Percentiles rank a stretch among this genome's conserved stretches.
Evolutionary conservation across 2,329 filamentous ascomycete genomes (phyloP).

Genomic region (Alternaria infectoria): DNA sequence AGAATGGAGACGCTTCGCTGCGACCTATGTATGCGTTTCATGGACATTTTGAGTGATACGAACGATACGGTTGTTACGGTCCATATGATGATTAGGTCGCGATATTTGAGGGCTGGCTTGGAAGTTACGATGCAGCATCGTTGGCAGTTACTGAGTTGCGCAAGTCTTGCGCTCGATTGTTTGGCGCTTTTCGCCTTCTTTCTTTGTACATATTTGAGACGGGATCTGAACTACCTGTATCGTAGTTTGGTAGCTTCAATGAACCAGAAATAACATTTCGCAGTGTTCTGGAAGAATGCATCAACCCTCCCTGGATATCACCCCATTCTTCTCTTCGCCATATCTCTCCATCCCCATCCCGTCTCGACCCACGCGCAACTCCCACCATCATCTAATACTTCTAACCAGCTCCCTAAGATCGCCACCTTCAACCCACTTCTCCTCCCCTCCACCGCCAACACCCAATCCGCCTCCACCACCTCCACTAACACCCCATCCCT

Average conservation of each 20-base stretch:
- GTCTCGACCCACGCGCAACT: neutral
- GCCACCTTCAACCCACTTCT: constrained; percentile 58
- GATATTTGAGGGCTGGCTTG: neutral
- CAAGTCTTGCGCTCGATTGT: neutral
- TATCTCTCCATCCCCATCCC: too few relatives aligned
- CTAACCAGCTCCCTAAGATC: constrained; percentile 57
- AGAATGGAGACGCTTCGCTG: constrained; percentile 5
- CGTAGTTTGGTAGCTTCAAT: neutral
- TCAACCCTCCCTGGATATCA: neutral
- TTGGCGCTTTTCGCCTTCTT: neutral
- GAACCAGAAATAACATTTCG: neutral
- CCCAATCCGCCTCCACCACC: constrained; percentile 44
- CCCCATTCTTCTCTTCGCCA: neutral
- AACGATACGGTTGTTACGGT: neutral
- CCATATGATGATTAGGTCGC: neutral
- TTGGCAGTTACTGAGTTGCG: neutral
- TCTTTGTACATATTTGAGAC: neutral
- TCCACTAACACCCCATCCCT: constrained; percentile 58
- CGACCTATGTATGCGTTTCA: neutral
- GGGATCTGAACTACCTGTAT: neutral
- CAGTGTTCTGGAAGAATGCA: neutral
- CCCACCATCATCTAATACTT: constrained; percentile 46
- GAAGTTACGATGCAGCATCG: neutral
- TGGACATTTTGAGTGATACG: neutral
- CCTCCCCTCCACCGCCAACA: constrained; percentile 50